Evolutionary conservation across 805 yeast genomes (phyloP), one percentile per base, ranked within the genome.

Genomic region (Clavispora carvajalis): DNA sequence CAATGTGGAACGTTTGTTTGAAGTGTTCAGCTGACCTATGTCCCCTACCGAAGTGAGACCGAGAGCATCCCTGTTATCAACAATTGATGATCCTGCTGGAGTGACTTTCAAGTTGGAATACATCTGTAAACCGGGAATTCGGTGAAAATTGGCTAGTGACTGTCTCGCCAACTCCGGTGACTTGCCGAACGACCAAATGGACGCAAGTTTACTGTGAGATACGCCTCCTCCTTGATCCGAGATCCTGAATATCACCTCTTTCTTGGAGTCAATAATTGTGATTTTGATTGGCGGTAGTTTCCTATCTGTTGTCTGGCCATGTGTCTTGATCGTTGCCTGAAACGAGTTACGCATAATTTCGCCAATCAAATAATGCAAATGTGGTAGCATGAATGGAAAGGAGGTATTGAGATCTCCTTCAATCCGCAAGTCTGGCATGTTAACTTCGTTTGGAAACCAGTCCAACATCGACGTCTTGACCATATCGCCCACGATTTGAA

Each of bases 171-270:
- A 54, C 38, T 70, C 73, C 3, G 85, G 80, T 18, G 74, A 71
- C 57, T 84, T 85, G 4, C 90, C 90, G 63, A 93, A 91, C 0
- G 95, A 85, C 95, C 96, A 91, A 7, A 89, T 71, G 33, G 80
- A 75, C 12, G 71, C 69, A 25, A 85, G 68, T 24, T 79, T 73
- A 16, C 74, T 76, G 34, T 73, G 71, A 9, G 75, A 69, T 36
- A 91, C 67, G 1, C 98, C 99, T 22, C 97, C 97, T 3, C 96
- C 97, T 49, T 76, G 81, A 60, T 91, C 99, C 5, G 91, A 80
- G 37, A 91, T 78, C 38, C 95, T 73, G 58, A 91, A 83, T 3
- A 81, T 68, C 21, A 87, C 80, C 35, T 80, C 77, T 28, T 79
- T 82, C 10, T 76, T 70, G 15, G 85, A 77, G 46, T 82, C 75